Evolutionary conservation across 208 protist species (phyloP).

Genomic region (Crithidia brevicula): DNA sequence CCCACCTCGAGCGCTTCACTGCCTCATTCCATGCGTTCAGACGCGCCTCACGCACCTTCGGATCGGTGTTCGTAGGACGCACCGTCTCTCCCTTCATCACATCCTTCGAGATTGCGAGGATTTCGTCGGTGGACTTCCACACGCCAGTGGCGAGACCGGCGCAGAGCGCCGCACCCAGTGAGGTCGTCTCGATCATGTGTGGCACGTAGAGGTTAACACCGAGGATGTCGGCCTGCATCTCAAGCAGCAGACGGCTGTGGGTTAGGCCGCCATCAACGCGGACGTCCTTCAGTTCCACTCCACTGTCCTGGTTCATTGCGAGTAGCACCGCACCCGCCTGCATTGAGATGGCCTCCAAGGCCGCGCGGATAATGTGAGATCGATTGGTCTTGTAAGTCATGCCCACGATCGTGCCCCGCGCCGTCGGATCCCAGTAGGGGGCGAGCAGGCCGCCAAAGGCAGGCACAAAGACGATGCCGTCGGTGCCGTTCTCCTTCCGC

Average conservation of each 20-base stretch:
- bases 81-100: slow-evolving; percentile 41
- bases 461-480: slow-evolving; percentile 97
- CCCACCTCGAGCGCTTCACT: slow-evolving; percentile 58
- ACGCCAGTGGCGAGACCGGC: slow-evolving; percentile 67
- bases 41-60: slow-evolving; percentile 33
- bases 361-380: slow-evolving; percentile 88
- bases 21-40: slow-evolving; percentile 61
- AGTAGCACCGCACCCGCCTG: slow-evolving; percentile 91
- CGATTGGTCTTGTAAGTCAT: slow-evolving; percentile 90
- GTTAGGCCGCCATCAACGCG: slow-evolving; percentile 97
- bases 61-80: slow-evolving; percentile 28
- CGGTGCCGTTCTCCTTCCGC: slow-evolving; percentile 55
- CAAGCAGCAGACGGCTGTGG: slow-evolving; percentile 88
- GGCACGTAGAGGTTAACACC: slow-evolving; percentile 70
- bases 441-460: slow-evolving; percentile 98
- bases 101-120: slow-evolving; percentile 32
- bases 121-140: slow-evolving; percentile 70
- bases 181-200: slow-evolving; percentile 74
- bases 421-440: slow-evolving; percentile 96
- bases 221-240: slow-evolving; percentile 95
- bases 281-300: slow-evolving; percentile 62
- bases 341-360: slow-evolving; percentile 89
- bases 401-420: slow-evolving; percentile 93
- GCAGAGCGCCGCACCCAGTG: slow-evolving; percentile 79
- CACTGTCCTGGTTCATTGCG: slow-evolving; percentile 85